Evolutionary conservation across 2,329 filamentous ascomycete genomes (phyloP).

Genomic region (Didymella segeticola): DNA sequence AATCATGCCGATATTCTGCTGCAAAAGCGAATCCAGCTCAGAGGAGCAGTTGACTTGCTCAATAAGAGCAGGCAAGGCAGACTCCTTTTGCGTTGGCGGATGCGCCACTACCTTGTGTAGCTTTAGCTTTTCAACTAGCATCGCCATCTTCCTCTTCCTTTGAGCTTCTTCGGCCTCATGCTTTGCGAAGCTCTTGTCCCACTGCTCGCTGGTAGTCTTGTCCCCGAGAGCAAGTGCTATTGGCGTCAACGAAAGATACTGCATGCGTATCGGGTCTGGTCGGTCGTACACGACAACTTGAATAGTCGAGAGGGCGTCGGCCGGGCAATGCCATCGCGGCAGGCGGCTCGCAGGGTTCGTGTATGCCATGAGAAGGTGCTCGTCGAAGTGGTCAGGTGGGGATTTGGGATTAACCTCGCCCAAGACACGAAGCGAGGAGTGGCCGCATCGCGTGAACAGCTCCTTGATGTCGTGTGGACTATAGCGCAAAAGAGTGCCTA

Average conservation of each 20-base stretch:
- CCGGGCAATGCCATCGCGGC: conserved; percentile 75
- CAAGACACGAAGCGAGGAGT: conserved; percentile 81
- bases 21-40: conserved; percentile 83
- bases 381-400: conserved; percentile 62
- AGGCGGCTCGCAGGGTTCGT: conserved; percentile 58
- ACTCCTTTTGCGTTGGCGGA: conserved; percentile 80
- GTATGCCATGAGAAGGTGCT: conserved; percentile 71
- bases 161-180: conserved; percentile 75
- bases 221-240: conserved; percentile 82
- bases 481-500: conserved; percentile 82
- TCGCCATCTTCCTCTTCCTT: conserved; percentile 66
- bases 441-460: conserved; percentile 85
- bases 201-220: conserved; percentile 59
- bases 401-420: conserved; percentile 75
- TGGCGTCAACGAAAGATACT: conserved; percentile 90
- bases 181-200: conserved; percentile 54
- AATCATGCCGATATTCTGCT: conserved; percentile 87
- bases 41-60: conserved; percentile 96
- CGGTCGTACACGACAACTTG: conserved; percentile 91
- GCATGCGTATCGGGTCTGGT: conserved; percentile 86
- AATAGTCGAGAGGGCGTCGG: conserved; percentile 71
- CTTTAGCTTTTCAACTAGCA: conserved; percentile 83
- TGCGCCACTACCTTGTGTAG: conserved; percentile 84
- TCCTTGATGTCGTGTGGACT: conserved; percentile 79
- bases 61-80: conserved; percentile 78